Base-by-base conservation (phyloP, 257 asterid genomes). In the Ilex asprella region DNA sequence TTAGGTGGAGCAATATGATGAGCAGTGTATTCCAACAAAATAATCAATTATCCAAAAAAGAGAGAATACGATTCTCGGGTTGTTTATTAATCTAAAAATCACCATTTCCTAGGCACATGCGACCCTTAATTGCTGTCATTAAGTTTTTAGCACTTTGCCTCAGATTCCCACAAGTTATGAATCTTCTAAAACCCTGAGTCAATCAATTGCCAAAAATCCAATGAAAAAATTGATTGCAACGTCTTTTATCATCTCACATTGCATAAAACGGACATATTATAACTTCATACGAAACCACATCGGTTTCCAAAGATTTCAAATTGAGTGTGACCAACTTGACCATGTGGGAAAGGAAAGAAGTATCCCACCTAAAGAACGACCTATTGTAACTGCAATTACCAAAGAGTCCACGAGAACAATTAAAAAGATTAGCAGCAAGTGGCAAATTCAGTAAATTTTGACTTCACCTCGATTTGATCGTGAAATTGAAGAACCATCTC, bases 401-500 rank as follows among this genome's bases (percentile, higher is more conserved):
- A 4, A 35, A 35, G 41, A 35, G 41, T 35, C 8, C 5, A 3
- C 8, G 41, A 35, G 2, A 8, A 3, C 5, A 35, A 35, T 35
- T 21, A 21, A 21, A 21, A 21, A 21, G 27, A 21, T 1, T 21
- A 21, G 27, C 27, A 35, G 41, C 41, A 35, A 35, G 7, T 35
- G 8, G 41, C 41, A 35, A 35, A 35, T 35, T 35, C 41, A 35
- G 41, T 4, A 35, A 35, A 35, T 35, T 35, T 3, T 30, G 31
- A 15, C 66, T 76, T 63, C 32, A 88, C 96, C 81, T 84, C 81
- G 51, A 80, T 75, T 70, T 70, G 76, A 70, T 74, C 78, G 69
- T 76, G 86, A 67, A 84, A 78, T 74, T 89, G 88, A 67, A 86
- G 88, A 79, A 86, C 93, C 96, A 89, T 86, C 74, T 84, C 82